Percentiles rank a stretch among this genome's conserved stretches.
phyloP scores from a whole-genome alignment of 495 filamentous ascomycete genomes.

The Coniosporium apollinis region DNA sequence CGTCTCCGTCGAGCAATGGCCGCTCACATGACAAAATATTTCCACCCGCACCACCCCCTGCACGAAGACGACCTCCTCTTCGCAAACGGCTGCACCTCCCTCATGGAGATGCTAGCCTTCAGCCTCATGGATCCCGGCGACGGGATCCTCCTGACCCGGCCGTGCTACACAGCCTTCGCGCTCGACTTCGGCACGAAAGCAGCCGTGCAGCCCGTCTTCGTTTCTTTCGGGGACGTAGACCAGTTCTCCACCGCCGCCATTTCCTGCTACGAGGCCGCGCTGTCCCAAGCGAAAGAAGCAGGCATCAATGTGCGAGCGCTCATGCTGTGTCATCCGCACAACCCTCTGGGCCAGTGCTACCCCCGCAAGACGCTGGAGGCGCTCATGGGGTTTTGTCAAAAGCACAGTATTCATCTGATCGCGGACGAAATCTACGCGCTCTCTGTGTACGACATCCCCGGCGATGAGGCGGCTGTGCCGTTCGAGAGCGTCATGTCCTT shows the following conservation, averaged over 20 bases:
- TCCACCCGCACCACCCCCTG: constrained; percentile 8
- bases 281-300: constrained; percentile 3
- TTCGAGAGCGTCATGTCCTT: constrained; percentile 41
- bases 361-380: constrained; percentile 1
- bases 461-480: constrained; percentile 13
- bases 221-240: constrained; percentile 8
- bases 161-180: constrained; percentile 12
- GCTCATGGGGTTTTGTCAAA: constrained; percentile 7
- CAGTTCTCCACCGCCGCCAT: constrained; percentile 5
- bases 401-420: constrained; percentile 6
- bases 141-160: constrained; percentile 13
- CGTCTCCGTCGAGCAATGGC: constrained; percentile 14
- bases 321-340: constrained; percentile 9
- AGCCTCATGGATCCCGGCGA: constrained; percentile 12
- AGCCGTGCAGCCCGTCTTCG: constrained; percentile 6
- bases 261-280: constrained; percentile 8
- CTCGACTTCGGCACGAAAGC: constrained; percentile 9
- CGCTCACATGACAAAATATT: constrained; percentile 12
- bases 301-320: constrained; percentile 8
- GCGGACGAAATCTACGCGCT: constrained; percentile 18
- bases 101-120: constrained; percentile 13
- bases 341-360: constrained; percentile 8
- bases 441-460: constrained; percentile 30
- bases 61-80: constrained; percentile 7
- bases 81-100: constrained; percentile 8